Evolutionary conservation across 2,329 filamentous ascomycete genomes (phyloP).

Genomic region (Phyllosticta citriasiana): DNA sequence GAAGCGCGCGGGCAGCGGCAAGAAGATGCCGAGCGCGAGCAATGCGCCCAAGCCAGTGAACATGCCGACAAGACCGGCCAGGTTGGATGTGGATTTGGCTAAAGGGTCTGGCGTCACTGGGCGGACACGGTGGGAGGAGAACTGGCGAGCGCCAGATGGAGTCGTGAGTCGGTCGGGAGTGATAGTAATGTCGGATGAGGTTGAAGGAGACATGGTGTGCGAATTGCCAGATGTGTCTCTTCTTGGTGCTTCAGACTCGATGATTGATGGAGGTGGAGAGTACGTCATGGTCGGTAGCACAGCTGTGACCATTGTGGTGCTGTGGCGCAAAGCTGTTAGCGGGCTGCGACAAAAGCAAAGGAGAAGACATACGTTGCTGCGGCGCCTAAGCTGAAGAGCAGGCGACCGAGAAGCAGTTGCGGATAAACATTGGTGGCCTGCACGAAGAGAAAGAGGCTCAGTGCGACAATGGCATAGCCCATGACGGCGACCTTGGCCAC

Average conservation of each 20-base stretch:
- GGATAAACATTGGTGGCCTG: constrained; percentile 83
- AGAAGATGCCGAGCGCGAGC: constrained; percentile 68
- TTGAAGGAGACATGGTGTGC: constrained; percentile 54
- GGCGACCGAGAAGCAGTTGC: constrained; percentile 69
- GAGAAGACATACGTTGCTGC: constrained; percentile 58
- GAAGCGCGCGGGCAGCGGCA: constrained; percentile 79
- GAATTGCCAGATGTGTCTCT: constrained; percentile 32
- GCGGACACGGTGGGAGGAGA: constrained; percentile 1
- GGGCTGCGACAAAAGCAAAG: not conserved
- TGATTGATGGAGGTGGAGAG: constrained; percentile 16
- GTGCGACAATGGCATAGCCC: constrained; percentile 72
- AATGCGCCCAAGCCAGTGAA: constrained; percentile 90
- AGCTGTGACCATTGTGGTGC: constrained; percentile 90
- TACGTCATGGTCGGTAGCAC: constrained; percentile 65
- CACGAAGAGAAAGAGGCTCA: constrained; percentile 70
- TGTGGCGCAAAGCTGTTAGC: constrained; percentile 15
- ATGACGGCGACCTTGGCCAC: constrained; percentile 55
- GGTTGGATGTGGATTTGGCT: constrained; percentile 43
- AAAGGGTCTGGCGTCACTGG: constrained; percentile 41
- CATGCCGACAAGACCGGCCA: constrained; percentile 84
- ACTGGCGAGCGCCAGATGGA: constrained; percentile 6
- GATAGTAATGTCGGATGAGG: constrained; percentile 66
- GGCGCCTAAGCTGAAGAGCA: constrained; percentile 83
- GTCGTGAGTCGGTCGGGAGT: constrained; percentile 48
- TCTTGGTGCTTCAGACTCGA: constrained; percentile 20